A percentile compares a stretch with the other conserved stretches of the same genome.
These are phyloP conservation scores for Dactylorhiza incarnata DNA, from an alignment of 106 monocot species.

Conservation along the genomic window DNA sequence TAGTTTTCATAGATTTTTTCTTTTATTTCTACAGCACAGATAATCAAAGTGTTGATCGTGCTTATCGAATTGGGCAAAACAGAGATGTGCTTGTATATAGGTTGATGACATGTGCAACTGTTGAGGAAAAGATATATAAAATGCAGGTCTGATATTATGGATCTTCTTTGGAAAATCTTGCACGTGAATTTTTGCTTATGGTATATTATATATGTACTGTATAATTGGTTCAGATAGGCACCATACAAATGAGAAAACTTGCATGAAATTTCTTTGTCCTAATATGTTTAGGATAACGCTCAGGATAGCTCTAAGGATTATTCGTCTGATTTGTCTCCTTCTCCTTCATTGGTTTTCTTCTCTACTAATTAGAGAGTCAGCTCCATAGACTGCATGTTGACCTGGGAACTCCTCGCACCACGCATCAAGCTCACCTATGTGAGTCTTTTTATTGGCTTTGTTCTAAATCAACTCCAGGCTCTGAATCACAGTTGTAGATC, in stretches of 20 bases:
- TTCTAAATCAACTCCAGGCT: no score
- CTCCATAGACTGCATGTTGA: no score
- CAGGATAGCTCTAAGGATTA: neutral
- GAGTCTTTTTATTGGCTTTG: no score
- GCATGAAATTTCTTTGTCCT: neutral
- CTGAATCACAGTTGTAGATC: no score
- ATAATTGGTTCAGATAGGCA: neutral
- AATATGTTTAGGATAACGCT: neutral
- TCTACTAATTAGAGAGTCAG: no score
- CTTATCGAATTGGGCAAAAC: slow-evolving; percentile 90
- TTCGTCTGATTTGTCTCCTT: neutral
- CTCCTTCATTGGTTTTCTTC: no score
- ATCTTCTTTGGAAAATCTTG: neutral
- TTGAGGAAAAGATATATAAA: slow-evolving; percentile 98
- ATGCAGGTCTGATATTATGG: slow-evolving; percentile 56
- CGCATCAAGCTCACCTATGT: no score
- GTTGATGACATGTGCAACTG: slow-evolving; percentile 95
- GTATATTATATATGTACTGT: neutral
- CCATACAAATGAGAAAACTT: neutral
- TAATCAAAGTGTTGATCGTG: slow-evolving; percentile 98
- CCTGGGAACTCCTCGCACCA: no score
- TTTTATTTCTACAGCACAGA: slow-evolving; percentile 59
- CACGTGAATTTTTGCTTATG: neutral
- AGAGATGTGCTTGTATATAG: slow-evolving; percentile 92
- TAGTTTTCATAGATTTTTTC: neutral